phyloP scores from a whole-genome alignment of 2,329 filamentous ascomycete species.

The Hypoxylon sp. region DNA sequence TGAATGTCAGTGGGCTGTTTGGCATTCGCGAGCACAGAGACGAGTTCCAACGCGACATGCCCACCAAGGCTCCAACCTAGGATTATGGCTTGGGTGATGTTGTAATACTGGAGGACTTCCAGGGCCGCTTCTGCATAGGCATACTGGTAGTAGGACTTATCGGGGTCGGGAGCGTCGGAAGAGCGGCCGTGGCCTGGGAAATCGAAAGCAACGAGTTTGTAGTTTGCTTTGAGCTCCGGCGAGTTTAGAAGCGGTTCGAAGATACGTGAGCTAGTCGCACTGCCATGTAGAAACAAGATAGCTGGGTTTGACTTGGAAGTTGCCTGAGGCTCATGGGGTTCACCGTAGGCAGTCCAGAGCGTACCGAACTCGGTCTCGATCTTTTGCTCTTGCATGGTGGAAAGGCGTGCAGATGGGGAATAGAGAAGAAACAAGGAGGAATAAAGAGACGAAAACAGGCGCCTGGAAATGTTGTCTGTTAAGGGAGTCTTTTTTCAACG shows the following conservation, averaged over 20 bases:
- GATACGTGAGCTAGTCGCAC: conserved; percentile 28
- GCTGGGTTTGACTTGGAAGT: conserved; percentile 27
- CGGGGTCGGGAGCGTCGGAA: conserved; percentile 30
- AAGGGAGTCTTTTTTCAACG: no score
- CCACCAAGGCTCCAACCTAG: conserved; percentile 30
- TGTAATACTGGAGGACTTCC: conserved; percentile 28
- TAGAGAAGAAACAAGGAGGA: conserved; percentile 16
- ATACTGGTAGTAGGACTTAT: conserved; percentile 30
- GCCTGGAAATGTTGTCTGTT: no score
- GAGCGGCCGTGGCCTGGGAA: conserved; percentile 30
- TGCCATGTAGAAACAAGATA: conserved; percentile 32
- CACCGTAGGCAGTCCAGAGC: conserved; percentile 28
- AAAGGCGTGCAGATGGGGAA: conserved; percentile 14
- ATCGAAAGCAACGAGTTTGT: conserved; percentile 31
- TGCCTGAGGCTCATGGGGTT: conserved; percentile 29
- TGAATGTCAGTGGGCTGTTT: conserved; percentile 29
- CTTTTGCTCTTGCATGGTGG: conserved; percentile 26
- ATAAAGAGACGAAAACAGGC: conserved; percentile 14
- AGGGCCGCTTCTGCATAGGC: conserved; percentile 29
- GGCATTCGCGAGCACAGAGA: conserved; percentile 22
- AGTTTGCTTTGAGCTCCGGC: conserved; percentile 27
- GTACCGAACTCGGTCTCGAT: conserved; percentile 24
- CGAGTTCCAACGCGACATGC: conserved; percentile 28
- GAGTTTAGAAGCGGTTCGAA: conserved; percentile 26
- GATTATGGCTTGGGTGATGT: conserved; percentile 29